Conservation (phyloP, 2,329 filamentous ascomycete genomes). For the Alternaria conjuncta region DNA sequence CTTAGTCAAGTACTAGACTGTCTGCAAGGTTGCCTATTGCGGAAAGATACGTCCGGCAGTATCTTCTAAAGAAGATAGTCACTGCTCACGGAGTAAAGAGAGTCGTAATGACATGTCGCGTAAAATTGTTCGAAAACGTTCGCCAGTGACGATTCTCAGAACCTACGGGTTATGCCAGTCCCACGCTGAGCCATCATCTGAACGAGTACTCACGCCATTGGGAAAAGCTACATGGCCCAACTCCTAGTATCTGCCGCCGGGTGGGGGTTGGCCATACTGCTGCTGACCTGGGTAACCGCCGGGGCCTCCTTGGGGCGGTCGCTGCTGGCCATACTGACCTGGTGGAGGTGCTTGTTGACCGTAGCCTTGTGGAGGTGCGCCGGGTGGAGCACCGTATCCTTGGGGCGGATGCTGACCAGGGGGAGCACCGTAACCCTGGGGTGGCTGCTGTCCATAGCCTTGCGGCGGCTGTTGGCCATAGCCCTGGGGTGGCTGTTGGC, state of each 20-base stretch:
- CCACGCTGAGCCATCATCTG: neutral
- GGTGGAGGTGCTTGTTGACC: constrained; percentile 22
- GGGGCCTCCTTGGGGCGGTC: constrained; percentile 27
- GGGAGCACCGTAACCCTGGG: constrained; percentile 16
- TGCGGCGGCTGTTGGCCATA: neutral
- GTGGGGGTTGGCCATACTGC: constrained; percentile 28
- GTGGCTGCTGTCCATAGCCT: neutral
- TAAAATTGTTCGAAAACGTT: neutral
- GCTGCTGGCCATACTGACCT: constrained; percentile 26
- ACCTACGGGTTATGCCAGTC: neutral
- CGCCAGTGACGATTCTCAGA: neutral
- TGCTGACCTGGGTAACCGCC: constrained; percentile 33
- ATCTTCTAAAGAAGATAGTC: neutral
- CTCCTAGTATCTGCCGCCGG: constrained; percentile 27
- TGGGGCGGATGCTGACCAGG: constrained; percentile 18
- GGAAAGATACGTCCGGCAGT: neutral
- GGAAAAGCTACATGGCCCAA: neutral
- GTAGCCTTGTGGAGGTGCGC: constrained; percentile 19
- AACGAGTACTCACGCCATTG: neutral
- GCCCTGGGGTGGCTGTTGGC: constrained; percentile 21
- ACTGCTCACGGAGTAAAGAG: neutral
- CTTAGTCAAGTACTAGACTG: neutral
- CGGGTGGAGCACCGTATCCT: constrained; percentile 31
- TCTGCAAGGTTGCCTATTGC: neutral
- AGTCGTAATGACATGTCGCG: neutral